phyloP scores from a whole-genome alignment of 805 yeast genomes.

The Wickerhamomyces mucosus region DNA sequence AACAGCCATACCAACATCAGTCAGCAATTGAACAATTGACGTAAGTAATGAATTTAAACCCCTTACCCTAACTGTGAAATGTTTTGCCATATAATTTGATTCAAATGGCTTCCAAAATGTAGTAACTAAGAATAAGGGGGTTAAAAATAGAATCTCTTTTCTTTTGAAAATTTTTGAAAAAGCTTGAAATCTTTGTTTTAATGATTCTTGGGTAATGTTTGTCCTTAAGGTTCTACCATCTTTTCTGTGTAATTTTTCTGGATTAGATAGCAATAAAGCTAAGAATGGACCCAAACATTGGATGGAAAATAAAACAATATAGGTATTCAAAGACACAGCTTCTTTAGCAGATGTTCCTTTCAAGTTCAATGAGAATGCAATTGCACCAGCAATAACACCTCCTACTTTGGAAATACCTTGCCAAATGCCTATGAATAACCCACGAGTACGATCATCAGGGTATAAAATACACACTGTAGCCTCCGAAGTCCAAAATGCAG shows the following conservation, averaged over 20 bases:
- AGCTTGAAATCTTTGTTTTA: not conserved
- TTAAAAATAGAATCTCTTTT: constrained; percentile 13
- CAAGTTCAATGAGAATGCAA: constrained; percentile 12
- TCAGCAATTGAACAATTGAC: constrained; percentile 12
- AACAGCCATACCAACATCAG: constrained; percentile 14
- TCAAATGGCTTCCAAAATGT: constrained; percentile 20
- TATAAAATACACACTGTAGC: constrained; percentile 20
- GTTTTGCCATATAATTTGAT: constrained; percentile 15
- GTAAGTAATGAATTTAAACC: constrained; percentile 18
- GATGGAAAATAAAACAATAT: constrained; percentile 16
- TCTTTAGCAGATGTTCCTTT: constrained; percentile 8
- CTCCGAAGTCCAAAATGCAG: constrained; percentile 22
- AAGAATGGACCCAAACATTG: constrained; percentile 19
- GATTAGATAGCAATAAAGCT: constrained; percentile 15
- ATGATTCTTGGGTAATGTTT: constrained; percentile 5
- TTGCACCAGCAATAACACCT: constrained; percentile 20
- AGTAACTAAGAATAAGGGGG: constrained; percentile 14
- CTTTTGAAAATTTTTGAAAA: not conserved
- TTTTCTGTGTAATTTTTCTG: constrained; percentile 20
- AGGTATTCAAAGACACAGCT: constrained; percentile 16
- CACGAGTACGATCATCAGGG: constrained; percentile 16
- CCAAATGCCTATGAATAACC: constrained; percentile 22
- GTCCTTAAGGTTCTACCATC: constrained; percentile 18
- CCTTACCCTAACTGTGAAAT: constrained; percentile 19
- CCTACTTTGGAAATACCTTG: constrained; percentile 18